Evolutionary conservation across 2,329 filamentous ascomycete species (phyloP).

Genomic region (Colletotrichum horii): DNA sequence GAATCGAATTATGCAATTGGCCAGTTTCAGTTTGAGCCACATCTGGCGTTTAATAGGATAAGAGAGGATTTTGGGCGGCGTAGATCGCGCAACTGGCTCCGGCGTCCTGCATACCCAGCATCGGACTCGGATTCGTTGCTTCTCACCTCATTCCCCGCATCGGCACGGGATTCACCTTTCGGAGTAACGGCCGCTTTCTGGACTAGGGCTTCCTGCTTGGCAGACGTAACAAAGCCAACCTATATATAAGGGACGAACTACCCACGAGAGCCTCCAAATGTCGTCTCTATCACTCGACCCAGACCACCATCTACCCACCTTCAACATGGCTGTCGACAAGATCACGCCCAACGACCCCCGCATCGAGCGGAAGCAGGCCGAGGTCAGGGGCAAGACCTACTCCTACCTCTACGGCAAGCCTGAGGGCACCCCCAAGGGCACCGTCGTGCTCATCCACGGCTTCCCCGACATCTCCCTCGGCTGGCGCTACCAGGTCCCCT

Average conservation of each 20-base stretch:
- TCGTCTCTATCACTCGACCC: not conserved
- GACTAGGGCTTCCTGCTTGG: not conserved
- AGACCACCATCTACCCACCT: not conserved
- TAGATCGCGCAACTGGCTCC: not conserved
- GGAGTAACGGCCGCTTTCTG: not conserved
- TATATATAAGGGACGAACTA: not conserved
- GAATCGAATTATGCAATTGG: too few relatives aligned
- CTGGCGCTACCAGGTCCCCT: slow-evolving; percentile 89
- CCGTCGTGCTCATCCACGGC: slow-evolving; percentile 68
- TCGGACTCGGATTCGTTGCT: not conserved
- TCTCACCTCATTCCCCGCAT: slow-evolving; percentile 5
- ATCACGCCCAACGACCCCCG: slow-evolving; percentile 70
- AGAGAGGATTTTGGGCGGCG: not conserved
- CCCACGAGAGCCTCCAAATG: not conserved
- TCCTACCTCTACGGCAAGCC: slow-evolving; percentile 65
- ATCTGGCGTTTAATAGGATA: too few relatives aligned
- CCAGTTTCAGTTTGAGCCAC: too few relatives aligned
- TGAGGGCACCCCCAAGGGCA: slow-evolving; percentile 45
- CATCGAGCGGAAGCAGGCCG: slow-evolving; percentile 66
- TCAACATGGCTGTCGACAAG: slow-evolving; percentile 62
- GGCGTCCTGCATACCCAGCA: not conserved
- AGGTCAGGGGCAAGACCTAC: slow-evolving; percentile 74
- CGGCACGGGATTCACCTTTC: not conserved
- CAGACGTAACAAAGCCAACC: not conserved
- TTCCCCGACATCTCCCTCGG: slow-evolving; percentile 84